Evolutionary conservation across 257 asterid genomes (phyloP), one percentile per base, ranked within the genome.

Genomic region (Penstemon barbatus): DNA sequence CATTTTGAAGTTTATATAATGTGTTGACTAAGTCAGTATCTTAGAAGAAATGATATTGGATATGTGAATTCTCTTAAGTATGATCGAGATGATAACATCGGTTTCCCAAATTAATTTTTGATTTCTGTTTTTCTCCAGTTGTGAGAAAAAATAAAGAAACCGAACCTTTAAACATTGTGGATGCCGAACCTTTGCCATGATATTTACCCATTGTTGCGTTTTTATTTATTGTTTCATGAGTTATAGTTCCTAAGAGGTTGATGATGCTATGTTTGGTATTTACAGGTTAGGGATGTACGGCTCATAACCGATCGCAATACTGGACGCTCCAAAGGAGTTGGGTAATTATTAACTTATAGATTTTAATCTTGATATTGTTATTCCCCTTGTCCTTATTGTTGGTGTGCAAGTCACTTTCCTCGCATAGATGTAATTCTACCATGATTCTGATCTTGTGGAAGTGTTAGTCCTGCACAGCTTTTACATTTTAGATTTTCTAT

Each of bases 271-370:
- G 33, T 67, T 9, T 62, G 37, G 33, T 54, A 18, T 44, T 63
- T 76, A 33, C 69, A 87, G 95, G 92, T 87, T 55, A 81, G 92
- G 78, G 95, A 87, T 73, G 95, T 87, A 44, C 85, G 81, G 68
- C 89, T 87, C 55, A 82, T 87, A 69, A 82, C 84, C 84, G 95
- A 87, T 70, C 95, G 87, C 75, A 87, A 80, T 74, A 79, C 95
- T 36, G 84, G 89, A 67, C 85, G 95, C 62, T 85, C 90, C 72
- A 82, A 82, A 79, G 95, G 95, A 65, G 76, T 85, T 64, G 95
- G 95, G 95, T 87, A 87, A 75, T 56, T 10, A 41, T 74, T 52
- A 19, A 25, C 33, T 25, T 25, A 25, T 54, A 15, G 45, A 43
- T 49, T 13, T 8, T 41, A 51, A 33, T 57, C 70, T 69, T 3